Evolutionary conservation across 305 asterid species (phyloP).

Genomic region (Fraxinus greggii): DNA sequence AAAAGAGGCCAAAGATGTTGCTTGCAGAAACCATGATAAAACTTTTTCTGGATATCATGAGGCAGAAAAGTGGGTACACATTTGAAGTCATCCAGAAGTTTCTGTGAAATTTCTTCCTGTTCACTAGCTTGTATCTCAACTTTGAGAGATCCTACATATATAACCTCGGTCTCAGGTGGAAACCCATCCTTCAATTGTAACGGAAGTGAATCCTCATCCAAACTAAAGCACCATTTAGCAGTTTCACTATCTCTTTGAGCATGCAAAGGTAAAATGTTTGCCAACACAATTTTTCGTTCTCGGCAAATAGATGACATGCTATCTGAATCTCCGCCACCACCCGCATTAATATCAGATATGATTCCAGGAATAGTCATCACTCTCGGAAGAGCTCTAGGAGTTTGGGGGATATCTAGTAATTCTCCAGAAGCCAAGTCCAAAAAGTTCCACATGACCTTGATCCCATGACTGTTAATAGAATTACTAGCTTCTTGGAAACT

Average conservation of each 20-base stretch:
- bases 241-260: conserved; percentile 53
- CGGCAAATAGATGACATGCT: conserved; percentile 46
- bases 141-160: conserved; percentile 78
- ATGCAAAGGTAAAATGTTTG: conserved; percentile 74
- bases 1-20: conserved; percentile 85
- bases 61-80: conserved; percentile 86
- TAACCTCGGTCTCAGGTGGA: conserved; percentile 62
- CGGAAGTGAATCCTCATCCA: conserved; percentile 64
- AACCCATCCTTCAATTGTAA: conserved; percentile 76
- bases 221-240: conserved; percentile 60
- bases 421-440: conserved; percentile 68
- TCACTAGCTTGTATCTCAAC: conserved; percentile 64
- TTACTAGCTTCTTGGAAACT: conserved; percentile 19
- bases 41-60: conserved; percentile 55
- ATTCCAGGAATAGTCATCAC: conserved; percentile 74
- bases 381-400: conserved; percentile 75
- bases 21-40: conserved; percentile 77
- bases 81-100: conserved; percentile 62
- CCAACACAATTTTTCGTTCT: conserved; percentile 68
- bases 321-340: conserved; percentile 68
- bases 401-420: conserved; percentile 51
- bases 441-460: conserved; percentile 60
- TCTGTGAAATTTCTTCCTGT: conserved; percentile 76
- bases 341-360: conserved; percentile 50
- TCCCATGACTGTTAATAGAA: conserved; percentile 41